Conservation (phyloP, 2,329 filamentous ascomycete genomes). For the Simplicillium sp. region DNA sequence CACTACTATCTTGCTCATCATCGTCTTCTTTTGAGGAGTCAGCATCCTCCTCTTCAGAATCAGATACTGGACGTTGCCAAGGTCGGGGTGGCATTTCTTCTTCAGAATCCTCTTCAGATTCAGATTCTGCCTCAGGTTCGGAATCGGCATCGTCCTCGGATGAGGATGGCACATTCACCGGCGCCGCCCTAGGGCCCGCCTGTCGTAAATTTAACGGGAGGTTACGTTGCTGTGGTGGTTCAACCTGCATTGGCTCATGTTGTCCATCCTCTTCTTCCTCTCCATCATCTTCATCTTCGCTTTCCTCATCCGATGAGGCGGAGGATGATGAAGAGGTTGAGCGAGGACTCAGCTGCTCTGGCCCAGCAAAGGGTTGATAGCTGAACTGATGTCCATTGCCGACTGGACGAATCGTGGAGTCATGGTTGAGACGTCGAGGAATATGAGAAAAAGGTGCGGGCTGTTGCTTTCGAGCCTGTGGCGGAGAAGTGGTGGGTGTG, state of each 20-base stretch:
- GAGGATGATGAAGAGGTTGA: slow-evolving; percentile 22
- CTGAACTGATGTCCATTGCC: slow-evolving; percentile 33
- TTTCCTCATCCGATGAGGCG: slow-evolving; percentile 11
- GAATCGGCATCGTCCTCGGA: slow-evolving; percentile 2
- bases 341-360: slow-evolving; percentile 26
- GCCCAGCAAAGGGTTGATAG: slow-evolving; percentile 23
- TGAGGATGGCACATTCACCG: not conserved
- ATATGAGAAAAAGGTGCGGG: slow-evolving; percentile 13
- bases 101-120: not conserved
- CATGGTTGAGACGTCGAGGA: slow-evolving; percentile 16
- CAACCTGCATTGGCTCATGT: not conserved
- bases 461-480: slow-evolving; percentile 22
- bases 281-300: slow-evolving; percentile 12
- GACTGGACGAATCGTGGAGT: slow-evolving; percentile 31
- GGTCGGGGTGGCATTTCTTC: not conserved
- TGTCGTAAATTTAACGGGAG: not conserved
- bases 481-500: slow-evolving; percentile 31
- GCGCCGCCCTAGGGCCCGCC: not conserved
- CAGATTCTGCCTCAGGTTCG: not conserved
- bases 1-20: slow-evolving; percentile 4
- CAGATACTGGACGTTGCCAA: too few relatives aligned
- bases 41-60: not conserved
- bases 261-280: slow-evolving; percentile 1
- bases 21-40: not conserved
- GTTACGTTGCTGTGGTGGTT: too few relatives aligned